Evolutionary conservation across 148 eudicot species (phyloP), one percentile per base, ranked within the genome.

Genomic region (Spergularia marina): DNA sequence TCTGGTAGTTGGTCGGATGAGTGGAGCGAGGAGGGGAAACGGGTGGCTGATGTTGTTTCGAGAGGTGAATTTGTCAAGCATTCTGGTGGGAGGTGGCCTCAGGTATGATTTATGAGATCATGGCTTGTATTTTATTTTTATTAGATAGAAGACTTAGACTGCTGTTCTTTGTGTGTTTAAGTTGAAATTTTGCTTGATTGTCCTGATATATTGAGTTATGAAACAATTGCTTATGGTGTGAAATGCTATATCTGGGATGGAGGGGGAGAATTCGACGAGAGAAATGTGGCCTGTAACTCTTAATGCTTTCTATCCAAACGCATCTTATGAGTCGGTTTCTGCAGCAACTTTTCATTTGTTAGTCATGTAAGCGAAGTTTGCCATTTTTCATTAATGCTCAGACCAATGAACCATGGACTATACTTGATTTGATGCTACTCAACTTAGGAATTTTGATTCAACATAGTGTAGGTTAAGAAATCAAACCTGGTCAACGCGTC

Each of bases 61-160:
- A 80, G 65, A 76, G 98, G 91, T 15, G 83, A 82, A 53, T 78
- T 87, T 71, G 77, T 79, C 51, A 77, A 83, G 36, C 97, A 94
- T 82, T 91, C 98, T 63, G 98, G 98, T 79, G 95, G 98, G 41
- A 86, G 91, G 54, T 94, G 98, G 98, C 91, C 90, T 67, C 93
- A 89, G 97, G 98, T 94, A 86, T 77, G 81, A 63, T 67, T 73
- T 76, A 21, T 5, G 12, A 20, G 7, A 70, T 80, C 56, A 53
- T 25, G 49, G 7, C 7, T 40, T 56, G 8, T 65, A 47, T 17
- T 4, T 12, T 70, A 11, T 53, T 20, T 47, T 7, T 68, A 8
- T 59, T 30, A 30, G 34, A 30, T 18, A 11, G 71, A 65, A 1
- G 13, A 18, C 23, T 6, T 5, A 8, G 4, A 41, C 4, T 41